Percentiles rank a stretch among this genome's conserved stretches.
Evolutionary conservation across 2,329 filamentous ascomycete species (phyloP).

Genomic region (Orbilia oligospora): DNA sequence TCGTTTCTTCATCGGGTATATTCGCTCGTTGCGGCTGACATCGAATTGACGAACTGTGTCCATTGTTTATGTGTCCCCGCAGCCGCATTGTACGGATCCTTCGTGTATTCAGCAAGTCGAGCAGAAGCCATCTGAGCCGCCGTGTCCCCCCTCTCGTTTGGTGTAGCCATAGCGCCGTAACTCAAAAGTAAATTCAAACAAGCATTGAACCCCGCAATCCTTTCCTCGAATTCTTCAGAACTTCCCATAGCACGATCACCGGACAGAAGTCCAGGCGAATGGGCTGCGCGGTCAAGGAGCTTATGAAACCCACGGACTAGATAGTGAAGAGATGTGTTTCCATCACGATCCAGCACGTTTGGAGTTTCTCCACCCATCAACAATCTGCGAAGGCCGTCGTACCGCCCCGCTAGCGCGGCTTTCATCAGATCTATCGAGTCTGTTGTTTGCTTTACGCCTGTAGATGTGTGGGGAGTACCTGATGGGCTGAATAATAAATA

Average conservation of each 20-base stretch:
- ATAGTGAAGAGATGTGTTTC: conserved; percentile 59
- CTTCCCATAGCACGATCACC: conserved; percentile 46
- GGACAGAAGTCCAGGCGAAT: conserved; percentile 49
- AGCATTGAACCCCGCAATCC: conserved; percentile 46
- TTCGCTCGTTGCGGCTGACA: conserved; percentile 29
- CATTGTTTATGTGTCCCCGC: conserved; percentile 54
- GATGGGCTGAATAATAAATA: conserved; percentile 61
- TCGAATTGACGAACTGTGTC: conserved; percentile 50
- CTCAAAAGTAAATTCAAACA: conserved; percentile 57
- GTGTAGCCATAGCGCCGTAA: conserved; percentile 52
- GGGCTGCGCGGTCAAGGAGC: conserved; percentile 51
- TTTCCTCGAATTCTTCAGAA: conserved; percentile 53
- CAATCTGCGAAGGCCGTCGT: conserved; percentile 51
- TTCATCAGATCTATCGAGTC: conserved; percentile 59
- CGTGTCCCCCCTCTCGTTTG: conserved; percentile 56
- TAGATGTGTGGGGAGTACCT: conserved; percentile 59
- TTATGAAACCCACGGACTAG: conserved; percentile 57
- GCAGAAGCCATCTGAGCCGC: conserved; percentile 52
- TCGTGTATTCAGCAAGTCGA: conserved; percentile 40
- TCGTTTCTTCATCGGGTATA: conserved; percentile 24
- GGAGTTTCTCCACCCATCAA: conserved; percentile 47
- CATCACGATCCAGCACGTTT: conserved; percentile 56
- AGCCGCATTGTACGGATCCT: conserved; percentile 47
- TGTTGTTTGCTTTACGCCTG: conserved; percentile 55
- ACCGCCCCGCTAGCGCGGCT: conserved; percentile 48